Evolutionary conservation across 768 basidiomycete species (phyloP), one percentile per base, ranked within the genome.

Genomic region (Boletus coccyginus): DNA sequence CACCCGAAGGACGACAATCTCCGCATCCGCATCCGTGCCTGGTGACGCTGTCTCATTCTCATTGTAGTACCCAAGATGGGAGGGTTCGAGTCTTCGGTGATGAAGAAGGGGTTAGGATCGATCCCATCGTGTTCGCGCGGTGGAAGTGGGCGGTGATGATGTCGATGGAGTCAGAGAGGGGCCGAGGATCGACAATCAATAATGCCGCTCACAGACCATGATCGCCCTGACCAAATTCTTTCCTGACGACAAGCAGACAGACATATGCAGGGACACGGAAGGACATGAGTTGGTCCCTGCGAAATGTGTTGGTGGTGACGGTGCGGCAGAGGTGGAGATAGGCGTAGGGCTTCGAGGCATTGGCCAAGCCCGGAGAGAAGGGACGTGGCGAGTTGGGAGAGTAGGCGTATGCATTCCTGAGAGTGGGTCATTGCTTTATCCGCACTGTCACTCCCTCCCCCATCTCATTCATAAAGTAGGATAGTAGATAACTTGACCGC

Each of bases 211-310:
- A 13, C 35, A 13, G 35, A n/a, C n/a, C n/a, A n/a, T n/a, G n/a
- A n/a, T n/a, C n/a, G n/a, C n/a, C n/a, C n/a, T n/a, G n/a, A n/a
- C n/a, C n/a, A n/a, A n/a, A n/a, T n/a, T n/a, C n/a, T n/a, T n/a
- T n/a, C n/a, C n/a, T n/a, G n/a, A n/a, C 35, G 3, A 35, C 12
- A 14, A 35, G 14, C 1, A 14, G 14, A 17, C 17, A 17, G 3
- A 53, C 67, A 13, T 63, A 66, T 66, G 24, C 69, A 16, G 64
- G 68, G n/a, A 70, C 57, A 2, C 68, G 69, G 2, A 64, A 58
- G n/a, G n/a, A n/a, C n/a, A n/a, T n/a, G 46, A 69, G 56, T 21
- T 66, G 57, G 12, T 69, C 65, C 35, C 69, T 60, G 35, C 69
- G 62, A 6, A 69, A 69, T 0, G 68, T 69, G 40, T 66, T 66